Base-by-base conservation (phyloP, 805 yeast genomes). In the Kazachstania bromeliacearum region DNA sequence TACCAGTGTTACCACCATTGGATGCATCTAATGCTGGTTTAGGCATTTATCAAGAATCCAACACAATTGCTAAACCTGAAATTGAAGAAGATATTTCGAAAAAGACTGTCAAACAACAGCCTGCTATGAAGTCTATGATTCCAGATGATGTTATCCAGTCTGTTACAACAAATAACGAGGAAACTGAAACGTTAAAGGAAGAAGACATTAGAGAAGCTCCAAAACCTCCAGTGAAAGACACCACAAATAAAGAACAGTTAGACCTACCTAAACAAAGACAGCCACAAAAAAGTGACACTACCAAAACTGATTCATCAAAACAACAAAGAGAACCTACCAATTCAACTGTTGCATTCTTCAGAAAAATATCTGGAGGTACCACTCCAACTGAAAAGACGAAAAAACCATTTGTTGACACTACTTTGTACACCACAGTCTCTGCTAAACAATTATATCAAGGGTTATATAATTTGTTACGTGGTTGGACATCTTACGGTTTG, bases 401-500 rank as follows among this genome's bases (percentile, higher is more conserved):
- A 14, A 7, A 20, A 14, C 26, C 24, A 2, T 19, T 15, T 4
- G 25, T 7, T 18, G 20, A 34, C 10, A 26, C 25, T 10, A 38
- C 36, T 13, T 41, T 63, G 4, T 41, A 55, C 27, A 55, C 63
- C 13, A 53, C 53, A 6, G 59, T 63, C 7, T 48, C 57, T 31
- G 56, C 62, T 39, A 69, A 63, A 19, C 85, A 80, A 51, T 68
- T 80, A 68, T 70, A 72, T 41, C 73, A 74, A 30, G 85, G 85
- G 3, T 60, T 81, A 46, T 69, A 64, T 51, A 73, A 81, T 30
- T 66, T 81, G 37, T 61, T 81, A 44, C 64, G 58, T 31, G 75
- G 79, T 13, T 81, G 92, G 92, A 69, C 74, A 10, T 74, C 71
- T 41, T 79, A 79, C 48, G 89, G 92, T 7, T 59, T 81, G 47